Base-by-base conservation (phyloP, 108 stramenopile genomes). In the Pelagomonas calceolata region DNA sequence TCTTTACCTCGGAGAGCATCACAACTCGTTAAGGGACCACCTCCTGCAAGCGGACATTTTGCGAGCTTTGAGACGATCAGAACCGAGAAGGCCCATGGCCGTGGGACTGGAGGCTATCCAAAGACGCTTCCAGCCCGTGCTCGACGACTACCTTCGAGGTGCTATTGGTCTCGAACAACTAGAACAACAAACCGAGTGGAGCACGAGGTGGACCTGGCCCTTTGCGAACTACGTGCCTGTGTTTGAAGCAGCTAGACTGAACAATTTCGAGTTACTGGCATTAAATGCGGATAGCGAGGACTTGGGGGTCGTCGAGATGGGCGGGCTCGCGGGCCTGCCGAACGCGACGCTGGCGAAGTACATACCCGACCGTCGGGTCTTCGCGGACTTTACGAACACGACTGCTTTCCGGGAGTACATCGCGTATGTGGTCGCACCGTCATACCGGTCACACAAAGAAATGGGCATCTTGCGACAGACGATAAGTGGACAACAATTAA, bases 221-320 rank as follows among this genome's bases (percentile, higher is more conserved):
- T 90, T 86, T 79, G 85, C 88, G 21, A 66, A 33, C 32, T 90
- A 90, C 71, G 64, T 37, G 18, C 76, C 83, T 0, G 72, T 90
- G 32, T 88, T 90, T 75, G 75, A 79, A 44, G 68, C 78, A 3
- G 85, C 86, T 39, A 70, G 76, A 26, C 71, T 82, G 69, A 68
- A 79, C 15, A 68, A 74, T 7, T 85, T 90, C 44, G 80, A 76
- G 17, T 67, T 90, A 17, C 37, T 90, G 45, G 89, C 89, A 15
- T 34, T 90, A 34, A 90, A 90, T 77, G 87, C 86, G 10, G 73
- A 90, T 66, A 87, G 86, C 14, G 89, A 90, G 82, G 87, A 88
- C 76, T 71, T 90, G 43, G 69, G 70, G 30, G 9, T 76, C 14
- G 87, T 90, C 0, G 89, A 90, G 60, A 70, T 71, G 33, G 85